These are phyloP conservation scores for Phaeosphaeria sp. DNA, from an alignment of 2,329 filamentous ascomycete species.

Conservation along the genomic window DNA sequence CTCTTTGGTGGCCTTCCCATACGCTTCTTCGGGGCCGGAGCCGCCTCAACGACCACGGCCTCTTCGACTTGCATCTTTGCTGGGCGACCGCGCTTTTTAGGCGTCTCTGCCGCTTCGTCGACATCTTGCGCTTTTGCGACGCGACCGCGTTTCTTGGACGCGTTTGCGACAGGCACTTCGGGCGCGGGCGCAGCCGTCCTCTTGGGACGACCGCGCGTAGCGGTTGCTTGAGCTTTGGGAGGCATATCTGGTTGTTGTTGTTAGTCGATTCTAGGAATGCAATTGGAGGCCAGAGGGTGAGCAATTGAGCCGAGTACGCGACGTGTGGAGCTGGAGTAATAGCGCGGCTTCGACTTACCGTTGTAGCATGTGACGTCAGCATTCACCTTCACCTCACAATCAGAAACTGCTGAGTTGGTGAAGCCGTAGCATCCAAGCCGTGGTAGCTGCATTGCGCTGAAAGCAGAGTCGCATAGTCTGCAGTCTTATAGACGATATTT, in stretches of 20 bases:
- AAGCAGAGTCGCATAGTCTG: no score
- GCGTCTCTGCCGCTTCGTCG: constrained; percentile 8
- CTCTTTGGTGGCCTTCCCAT: constrained; percentile 14
- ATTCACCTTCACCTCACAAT: no score
- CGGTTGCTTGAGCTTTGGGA: constrained; percentile 14
- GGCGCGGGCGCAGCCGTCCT: constrained; percentile 10
- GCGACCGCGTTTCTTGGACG: constrained; percentile 25
- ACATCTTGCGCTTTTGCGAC: constrained; percentile 12
- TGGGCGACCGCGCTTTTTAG: constrained; percentile 32
- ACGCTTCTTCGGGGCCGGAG: constrained; percentile 15
- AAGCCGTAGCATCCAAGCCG: no score
- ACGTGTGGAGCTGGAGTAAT: neutral
- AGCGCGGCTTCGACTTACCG: neutral
- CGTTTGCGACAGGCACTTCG: constrained; percentile 7
- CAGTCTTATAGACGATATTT: no score
- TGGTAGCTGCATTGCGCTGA: no score
- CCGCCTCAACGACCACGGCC: constrained; percentile 9
- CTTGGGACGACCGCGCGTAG: constrained; percentile 18
- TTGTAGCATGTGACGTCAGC: neutral
- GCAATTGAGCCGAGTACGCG: neutral
- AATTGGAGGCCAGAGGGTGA: neutral
- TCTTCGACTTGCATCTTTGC: constrained; percentile 17
- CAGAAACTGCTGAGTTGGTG: neutral
- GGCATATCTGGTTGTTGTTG: constrained; percentile 13
- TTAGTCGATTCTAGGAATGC: neutral